Percentiles rank a stretch among this genome's conserved stretches.
Conservation (phyloP, 306 rosid genomes). For the Rosa rugosa region DNA sequence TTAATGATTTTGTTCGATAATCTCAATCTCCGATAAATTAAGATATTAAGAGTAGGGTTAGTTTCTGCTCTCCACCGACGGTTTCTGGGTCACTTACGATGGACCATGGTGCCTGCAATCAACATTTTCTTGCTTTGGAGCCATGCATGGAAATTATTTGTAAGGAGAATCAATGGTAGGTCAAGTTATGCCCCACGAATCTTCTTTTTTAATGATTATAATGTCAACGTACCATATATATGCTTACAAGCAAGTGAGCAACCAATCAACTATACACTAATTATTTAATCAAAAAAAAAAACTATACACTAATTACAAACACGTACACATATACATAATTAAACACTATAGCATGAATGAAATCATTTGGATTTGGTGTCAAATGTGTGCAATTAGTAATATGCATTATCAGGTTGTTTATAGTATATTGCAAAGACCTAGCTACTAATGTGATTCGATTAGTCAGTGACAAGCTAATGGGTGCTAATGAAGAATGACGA, state of each 20-base stretch:
- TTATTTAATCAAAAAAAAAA: too few species aligned
- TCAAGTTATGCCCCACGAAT: slow-evolving; percentile 10
- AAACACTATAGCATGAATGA: background rate
- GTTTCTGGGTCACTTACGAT: background rate
- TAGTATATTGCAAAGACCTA: background rate
- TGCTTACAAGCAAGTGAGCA: background rate
- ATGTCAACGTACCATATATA: background rate
- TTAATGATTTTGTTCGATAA: too few species aligned
- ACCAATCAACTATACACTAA: background rate
- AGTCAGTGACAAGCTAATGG: background rate
- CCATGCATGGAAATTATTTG: slow-evolving; percentile 25
- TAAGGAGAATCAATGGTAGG: slow-evolving; percentile 32
- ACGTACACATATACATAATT: background rate
- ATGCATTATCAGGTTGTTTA: background rate
- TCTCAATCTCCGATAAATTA: background rate
- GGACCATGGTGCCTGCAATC: background rate
- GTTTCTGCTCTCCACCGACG: background rate
- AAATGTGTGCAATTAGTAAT: background rate
- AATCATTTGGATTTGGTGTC: background rate
- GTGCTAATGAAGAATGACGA: background rate
- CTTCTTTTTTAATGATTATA: background rate
- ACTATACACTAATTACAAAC: background rate
- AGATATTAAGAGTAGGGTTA: background rate
- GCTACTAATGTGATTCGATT: slow-evolving; percentile 3
- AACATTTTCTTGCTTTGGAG: slow-evolving; percentile 24